Evolutionary conservation across 2,329 filamentous ascomycete species (phyloP), one percentile per base, ranked within the genome.

Genomic region (Colletotrichum spinosum): DNA sequence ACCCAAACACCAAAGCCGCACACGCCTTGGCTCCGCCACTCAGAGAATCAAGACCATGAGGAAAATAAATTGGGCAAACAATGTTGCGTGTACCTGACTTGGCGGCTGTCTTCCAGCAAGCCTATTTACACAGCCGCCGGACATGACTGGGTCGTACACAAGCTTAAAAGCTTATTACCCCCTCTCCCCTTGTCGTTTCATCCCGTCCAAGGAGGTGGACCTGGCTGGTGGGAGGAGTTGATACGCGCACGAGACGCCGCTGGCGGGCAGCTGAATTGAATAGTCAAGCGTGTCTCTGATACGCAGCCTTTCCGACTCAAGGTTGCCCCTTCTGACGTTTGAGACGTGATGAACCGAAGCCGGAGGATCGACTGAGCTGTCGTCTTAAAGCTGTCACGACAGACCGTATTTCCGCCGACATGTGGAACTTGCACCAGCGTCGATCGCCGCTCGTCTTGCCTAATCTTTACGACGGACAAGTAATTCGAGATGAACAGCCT

Each of bases 91-190:
- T 34, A 34, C 9, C 46, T 49, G 46, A 15, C 17, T 49, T 49
- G 17, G 10, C 8, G 6, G 9, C 17, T 49, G 35, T 17, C 46
- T 33, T 35, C 46, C 33, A n/a, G 46, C 53, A 38, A 25, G 25
- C 4, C 10, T 37, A 34, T 33, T 55, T 35, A 37, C 53, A 55
- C 53, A 38, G 34, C 53, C 53, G 53, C 15, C 42, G 53, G 41
- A 15, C 25, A 55, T 55, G 15, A 46, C 25, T 39, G 42, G 42
- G 9, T 11, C n/a, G 46, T 25, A 8, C 11, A 15, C 41, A 55
- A 55, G 53, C 53, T 55, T 45, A 53, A 55, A 55, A 55, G 41
- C 46, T 15, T 55, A 55, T n/a, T 55, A 13, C 0, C 15, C 9
- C 42, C 15, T 38, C n/a, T n/a, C 42, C 35, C 53, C 41, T 48